phyloP scores from a whole-genome alignment of 2,329 filamentous ascomycete species.

The Xylaria multiplex region DNA sequence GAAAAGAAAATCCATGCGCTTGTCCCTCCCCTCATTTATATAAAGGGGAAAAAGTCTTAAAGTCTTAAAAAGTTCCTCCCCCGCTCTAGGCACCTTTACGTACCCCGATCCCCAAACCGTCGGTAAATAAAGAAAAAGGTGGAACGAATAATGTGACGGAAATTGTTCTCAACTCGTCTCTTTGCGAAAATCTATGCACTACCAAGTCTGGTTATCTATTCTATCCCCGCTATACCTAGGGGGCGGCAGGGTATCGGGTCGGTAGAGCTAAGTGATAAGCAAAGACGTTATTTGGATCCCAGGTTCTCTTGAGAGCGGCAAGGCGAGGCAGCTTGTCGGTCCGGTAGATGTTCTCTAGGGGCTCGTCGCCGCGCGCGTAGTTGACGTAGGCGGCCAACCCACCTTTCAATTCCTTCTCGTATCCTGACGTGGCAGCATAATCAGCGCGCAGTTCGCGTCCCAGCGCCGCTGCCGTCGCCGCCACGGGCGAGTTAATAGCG shows the following conservation, averaged over 20 bases:
- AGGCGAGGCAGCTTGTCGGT: conserved; percentile 30
- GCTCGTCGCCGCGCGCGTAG: conserved; percentile 28
- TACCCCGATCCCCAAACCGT: no score
- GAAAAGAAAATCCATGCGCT: no score
- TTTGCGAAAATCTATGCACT: not conserved
- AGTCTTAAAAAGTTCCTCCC: no score
- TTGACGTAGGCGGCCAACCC: conserved; percentile 10
- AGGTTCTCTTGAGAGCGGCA: conserved; percentile 30
- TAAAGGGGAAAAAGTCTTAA: no score
- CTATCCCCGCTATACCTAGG: no score
- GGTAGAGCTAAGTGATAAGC: not conserved
- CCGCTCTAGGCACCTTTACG: no score
- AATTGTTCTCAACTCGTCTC: no score
- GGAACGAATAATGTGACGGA: no score
- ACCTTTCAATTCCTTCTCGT: not conserved
- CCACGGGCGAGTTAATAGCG: conserved; percentile 5
- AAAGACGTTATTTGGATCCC: conserved; percentile 33
- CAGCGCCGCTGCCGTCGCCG: conserved; percentile 17
- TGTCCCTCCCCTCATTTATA: no score
- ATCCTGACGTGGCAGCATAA: conserved; percentile 2
- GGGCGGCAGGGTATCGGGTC: not conserved
- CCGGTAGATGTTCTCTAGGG: conserved; percentile 11
- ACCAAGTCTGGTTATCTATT: not conserved
- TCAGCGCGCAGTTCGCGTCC: conserved; percentile 19
- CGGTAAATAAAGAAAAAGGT: no score